These are phyloP conservation scores for Tuber indicum DNA, from an alignment of 495 filamentous ascomycete species.

Conservation along the genomic window DNA sequence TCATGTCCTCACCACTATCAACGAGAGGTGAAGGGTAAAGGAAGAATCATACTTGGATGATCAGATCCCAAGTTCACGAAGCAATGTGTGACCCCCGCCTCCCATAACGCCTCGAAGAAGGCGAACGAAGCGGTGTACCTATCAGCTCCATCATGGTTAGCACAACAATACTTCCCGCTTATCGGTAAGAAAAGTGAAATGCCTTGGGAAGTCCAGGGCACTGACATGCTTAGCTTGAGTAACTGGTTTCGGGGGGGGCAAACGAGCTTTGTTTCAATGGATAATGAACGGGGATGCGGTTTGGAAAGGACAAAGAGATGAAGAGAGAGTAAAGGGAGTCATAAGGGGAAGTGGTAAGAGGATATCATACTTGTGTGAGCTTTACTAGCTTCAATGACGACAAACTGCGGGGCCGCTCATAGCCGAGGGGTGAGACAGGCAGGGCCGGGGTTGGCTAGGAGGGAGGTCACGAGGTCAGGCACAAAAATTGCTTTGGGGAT, in stretches of 20 bases:
- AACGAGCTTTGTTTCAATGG: not conserved
- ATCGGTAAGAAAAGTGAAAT: not conserved
- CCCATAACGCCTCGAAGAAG: constrained; percentile 94
- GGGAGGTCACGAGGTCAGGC: not conserved
- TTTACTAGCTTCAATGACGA: not conserved
- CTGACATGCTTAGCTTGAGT: not conserved
- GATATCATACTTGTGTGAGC: not conserved
- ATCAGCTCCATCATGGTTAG: not conserved
- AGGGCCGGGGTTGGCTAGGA: not conserved
- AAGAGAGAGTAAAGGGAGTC: not conserved
- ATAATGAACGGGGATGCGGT: not conserved
- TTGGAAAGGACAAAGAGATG: not conserved
- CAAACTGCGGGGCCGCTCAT: not conserved
- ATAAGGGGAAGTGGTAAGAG: not conserved
- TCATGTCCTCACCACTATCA: not conserved
- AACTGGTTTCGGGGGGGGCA: not conserved
- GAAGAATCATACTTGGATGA: constrained; percentile 54
- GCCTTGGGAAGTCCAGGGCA: not conserved
- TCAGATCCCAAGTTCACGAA: constrained; percentile 96
- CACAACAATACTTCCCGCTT: not conserved
- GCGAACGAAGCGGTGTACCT: constrained; percentile 71
- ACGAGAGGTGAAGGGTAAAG: not conserved
- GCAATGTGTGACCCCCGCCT: constrained; percentile 81
- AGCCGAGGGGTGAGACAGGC: not conserved
- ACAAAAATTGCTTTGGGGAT: not conserved